Conservation (phyloP, 2,329 filamentous ascomycete genomes). For the Colletotrichum sp. region DNA sequence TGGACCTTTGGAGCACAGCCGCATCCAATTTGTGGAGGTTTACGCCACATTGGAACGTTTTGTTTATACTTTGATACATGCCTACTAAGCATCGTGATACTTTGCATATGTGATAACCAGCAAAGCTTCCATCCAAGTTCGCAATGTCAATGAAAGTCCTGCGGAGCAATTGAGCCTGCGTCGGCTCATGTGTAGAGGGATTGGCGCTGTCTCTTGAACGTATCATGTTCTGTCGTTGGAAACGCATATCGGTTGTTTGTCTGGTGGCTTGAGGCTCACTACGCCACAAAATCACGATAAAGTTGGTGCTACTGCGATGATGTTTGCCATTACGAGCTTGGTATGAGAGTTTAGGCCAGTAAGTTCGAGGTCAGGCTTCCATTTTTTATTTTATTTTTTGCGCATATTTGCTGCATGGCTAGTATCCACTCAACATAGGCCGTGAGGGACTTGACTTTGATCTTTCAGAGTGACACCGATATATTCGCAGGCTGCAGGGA, state of each 20-base stretch:
- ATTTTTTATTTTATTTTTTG: neutral
- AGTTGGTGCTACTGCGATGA: neutral
- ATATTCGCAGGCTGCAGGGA: too few species aligned
- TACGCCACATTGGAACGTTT: neutral
- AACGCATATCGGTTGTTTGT: neutral
- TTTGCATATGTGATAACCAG: neutral
- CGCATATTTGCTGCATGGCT: neutral
- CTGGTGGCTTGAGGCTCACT: neutral
- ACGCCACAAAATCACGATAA: neutral
- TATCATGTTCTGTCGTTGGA: neutral
- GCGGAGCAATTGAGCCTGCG: neutral
- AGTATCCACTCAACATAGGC: accelerated
- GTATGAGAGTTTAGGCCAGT: neutral
- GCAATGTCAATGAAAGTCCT: neutral
- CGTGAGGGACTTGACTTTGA: neutral
- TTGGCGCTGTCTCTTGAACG: neutral
- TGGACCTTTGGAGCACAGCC: neutral
- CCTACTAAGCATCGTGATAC: neutral
- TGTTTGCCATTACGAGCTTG: neutral
- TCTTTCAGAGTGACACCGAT: neutral
- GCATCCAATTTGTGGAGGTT: neutral
- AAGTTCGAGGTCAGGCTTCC: neutral
- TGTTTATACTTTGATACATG: neutral
- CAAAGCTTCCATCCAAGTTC: neutral
- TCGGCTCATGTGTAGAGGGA: neutral